phyloP scores from a whole-genome alignment of 768 basidiomycete genomes.

The Rhizopogon vulgaris region DNA sequence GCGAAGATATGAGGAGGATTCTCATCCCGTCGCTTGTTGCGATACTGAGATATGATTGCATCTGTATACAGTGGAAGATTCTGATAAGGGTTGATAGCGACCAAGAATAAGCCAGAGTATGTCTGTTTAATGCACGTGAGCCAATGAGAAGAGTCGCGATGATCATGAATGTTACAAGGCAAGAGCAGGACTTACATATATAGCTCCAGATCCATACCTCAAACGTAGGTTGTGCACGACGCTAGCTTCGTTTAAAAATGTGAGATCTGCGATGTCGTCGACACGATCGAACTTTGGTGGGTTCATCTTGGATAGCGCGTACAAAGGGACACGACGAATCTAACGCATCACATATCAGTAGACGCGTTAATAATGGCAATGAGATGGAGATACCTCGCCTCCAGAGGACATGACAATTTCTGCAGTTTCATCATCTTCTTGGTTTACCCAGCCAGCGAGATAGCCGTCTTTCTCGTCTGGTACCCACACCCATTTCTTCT shows the following conservation, averaged over 20 bases:
- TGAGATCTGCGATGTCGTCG: slow-evolving; percentile 96
- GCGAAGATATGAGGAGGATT: slow-evolving; percentile 97
- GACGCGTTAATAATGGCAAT: background rate
- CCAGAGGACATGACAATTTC: slow-evolving; percentile 82
- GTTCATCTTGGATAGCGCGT: slow-evolving; percentile 91
- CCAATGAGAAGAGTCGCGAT: background rate
- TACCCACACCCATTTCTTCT: slow-evolving; percentile 99
- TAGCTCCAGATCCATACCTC: slow-evolving; percentile 86
- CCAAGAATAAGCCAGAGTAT: slow-evolving; percentile 93
- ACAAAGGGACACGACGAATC: slow-evolving; percentile 68
- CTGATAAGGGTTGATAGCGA: slow-evolving; percentile 98
- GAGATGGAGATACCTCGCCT: slow-evolving; percentile 57
- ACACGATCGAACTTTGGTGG: slow-evolving; percentile 98
- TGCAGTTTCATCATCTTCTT: slow-evolving; percentile 76
- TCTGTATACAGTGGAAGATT: slow-evolving; percentile 87
- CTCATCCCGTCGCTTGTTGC: slow-evolving; percentile 81
- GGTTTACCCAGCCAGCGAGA: slow-evolving; percentile 89
- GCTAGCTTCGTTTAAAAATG: slow-evolving; percentile 95
- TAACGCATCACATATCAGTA: slow-evolving; percentile 17
- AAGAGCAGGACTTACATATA: slow-evolving; percentile 62
- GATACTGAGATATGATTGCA: slow-evolving; percentile 83
- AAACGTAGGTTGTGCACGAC: slow-evolving; percentile 96
- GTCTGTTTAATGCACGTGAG: slow-evolving; percentile 48
- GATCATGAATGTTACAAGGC: slow-evolving; percentile 5
- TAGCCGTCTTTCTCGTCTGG: slow-evolving; percentile 91